Base-by-base conservation (phyloP, 345 rosid species). In the Eucalyptus globulus region DNA sequence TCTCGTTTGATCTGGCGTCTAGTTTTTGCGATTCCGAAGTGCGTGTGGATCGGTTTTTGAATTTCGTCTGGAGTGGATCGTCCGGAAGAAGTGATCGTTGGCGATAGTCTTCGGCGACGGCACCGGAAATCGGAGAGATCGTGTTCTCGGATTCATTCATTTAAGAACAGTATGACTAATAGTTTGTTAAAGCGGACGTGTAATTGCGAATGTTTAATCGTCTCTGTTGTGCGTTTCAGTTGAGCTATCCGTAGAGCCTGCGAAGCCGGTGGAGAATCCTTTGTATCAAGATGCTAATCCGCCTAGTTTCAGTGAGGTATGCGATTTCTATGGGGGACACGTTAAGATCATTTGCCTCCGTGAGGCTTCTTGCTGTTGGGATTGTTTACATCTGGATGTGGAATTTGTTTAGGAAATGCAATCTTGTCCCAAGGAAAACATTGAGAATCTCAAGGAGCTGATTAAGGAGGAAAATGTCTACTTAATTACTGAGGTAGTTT, bases 401-500 rank as follows among this genome's bases (percentile, higher is more conserved):
- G 65, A 54, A 53, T 87, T 83, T 81, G 85, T 87, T 88, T 37
- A 98, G 99, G 97, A 87, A 87, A 93, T 96, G 95, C 95, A 91
- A 56, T 93, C 99, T 51, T 95, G 98, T 92, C 99, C 99, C 9
- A 95, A 91, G 88, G 95, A 72, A 80, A 69, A 93, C 60, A 91
- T 92, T 27, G 80, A 72, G 58, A 92, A 96, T 89, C 90, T 94
- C 40, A 94, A 95, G 86, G 95, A 95, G 45, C 89, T 92, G 27
- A 92, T 96, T 24, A 91, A 90, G 91, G 99, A 97, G 91, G 97
- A 98, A 92, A 95, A 94, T 65, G 92, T 96, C 87, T 93, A 95
- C 90, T 49, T 98, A 87, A 92, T 89, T 50, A 95, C 97, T 58
- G 99, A 98, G 98, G 99, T 95, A 88, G 56, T 90, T 83, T 27